Base-by-base conservation (phyloP, 306 rosid species). In the Prunus davidiana region DNA sequence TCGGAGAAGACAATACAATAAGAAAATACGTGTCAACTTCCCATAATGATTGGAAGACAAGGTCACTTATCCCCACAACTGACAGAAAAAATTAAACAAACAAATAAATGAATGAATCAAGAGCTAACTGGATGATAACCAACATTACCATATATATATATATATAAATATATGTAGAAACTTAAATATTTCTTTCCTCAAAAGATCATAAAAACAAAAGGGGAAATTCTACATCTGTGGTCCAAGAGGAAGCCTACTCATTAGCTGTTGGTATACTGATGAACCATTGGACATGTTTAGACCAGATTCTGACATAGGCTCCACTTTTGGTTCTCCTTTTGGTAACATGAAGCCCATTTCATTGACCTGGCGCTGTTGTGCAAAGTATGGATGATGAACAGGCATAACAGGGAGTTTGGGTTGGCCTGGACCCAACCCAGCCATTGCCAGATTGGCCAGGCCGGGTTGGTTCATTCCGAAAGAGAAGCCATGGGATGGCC, bases 201-300 rank as follows among this genome's bases (percentile, higher is more conserved):
- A 50, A 81, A 47, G 70, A 76, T 47, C 46, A 28, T 78, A 82
- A 73, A 75, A 80, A 56, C 51, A 64, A 38, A 71, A 57, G 81
- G 25, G 70, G 72, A 71, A 66, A 64, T 11, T 83, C 89, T 83
- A 93, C 89, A 86, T 89, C 67, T 90, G 89, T 77, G 92, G 98
- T 84, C 94, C 98, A 80, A 91, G 96, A 18, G 98, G 97, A 87
- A 88, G 93, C 86, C 96, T 89, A 80, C 83, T 87, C 97, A 94
- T 90, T 8, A 90, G 66, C 72, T 86, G 94, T 76, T 93, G 98
- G 80, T 91, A 93, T 56, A 83, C 78, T 0, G 98, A 79, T 46
- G 93, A 87, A 27, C 88, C 96, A 87, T 72, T 88, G 25, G 84
- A 82, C 72, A 91, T 66, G 83, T 86, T 93, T 81, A 86, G 81